These are phyloP conservation scores for Bipolaris zeicola DNA, from an alignment of 2,329 filamentous ascomycete genomes.

Conservation along the genomic window DNA sequence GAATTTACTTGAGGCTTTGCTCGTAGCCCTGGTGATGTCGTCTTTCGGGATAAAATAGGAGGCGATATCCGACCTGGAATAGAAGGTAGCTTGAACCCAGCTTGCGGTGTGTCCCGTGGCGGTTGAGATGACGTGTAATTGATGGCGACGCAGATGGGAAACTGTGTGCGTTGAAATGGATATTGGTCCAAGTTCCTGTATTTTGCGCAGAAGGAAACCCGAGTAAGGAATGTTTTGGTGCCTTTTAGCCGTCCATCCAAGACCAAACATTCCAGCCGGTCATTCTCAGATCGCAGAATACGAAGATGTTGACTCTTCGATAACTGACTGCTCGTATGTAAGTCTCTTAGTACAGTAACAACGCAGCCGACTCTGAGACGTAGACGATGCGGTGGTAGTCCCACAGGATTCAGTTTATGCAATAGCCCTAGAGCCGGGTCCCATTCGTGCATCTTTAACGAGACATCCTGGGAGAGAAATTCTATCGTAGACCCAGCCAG, in stretches of 20 bases:
- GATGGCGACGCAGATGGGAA: slow-evolving; percentile 39
- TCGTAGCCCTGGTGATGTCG: neutral
- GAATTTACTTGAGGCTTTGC: slow-evolving; percentile 9
- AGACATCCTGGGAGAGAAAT: slow-evolving; percentile 40
- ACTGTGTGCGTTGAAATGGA: slow-evolving; percentile 39
- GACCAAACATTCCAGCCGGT: slow-evolving; percentile 41
- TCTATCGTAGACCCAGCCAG: slow-evolving; percentile 40
- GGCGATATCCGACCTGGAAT: slow-evolving; percentile 15
- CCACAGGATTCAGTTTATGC: slow-evolving; percentile 40
- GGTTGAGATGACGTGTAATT: slow-evolving; percentile 13
- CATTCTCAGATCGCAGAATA: slow-evolving; percentile 34
- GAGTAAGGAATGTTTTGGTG: slow-evolving; percentile 39
- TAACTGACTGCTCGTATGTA: slow-evolving; percentile 37
- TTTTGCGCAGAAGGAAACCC: slow-evolving; percentile 34
- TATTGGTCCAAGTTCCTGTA: slow-evolving; percentile 37
- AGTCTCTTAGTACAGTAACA: slow-evolving; percentile 36
- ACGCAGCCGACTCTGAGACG: slow-evolving; percentile 43
- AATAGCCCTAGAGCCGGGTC: slow-evolving; percentile 33
- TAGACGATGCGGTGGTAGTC: slow-evolving; percentile 42
- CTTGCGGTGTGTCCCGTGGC: slow-evolving; percentile 13
- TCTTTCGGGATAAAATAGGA: slow-evolving; percentile 15
- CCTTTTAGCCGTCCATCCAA: slow-evolving; percentile 44
- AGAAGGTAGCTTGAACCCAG: slow-evolving; percentile 31
- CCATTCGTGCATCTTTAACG: slow-evolving; percentile 29
- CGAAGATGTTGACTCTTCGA: slow-evolving; percentile 43